A percentile compares a stretch with the other conserved stretches of the same genome.
phyloP scores from a whole-genome alignment of 306 rosid species.

The Elaeagnus macrophylla region DNA sequence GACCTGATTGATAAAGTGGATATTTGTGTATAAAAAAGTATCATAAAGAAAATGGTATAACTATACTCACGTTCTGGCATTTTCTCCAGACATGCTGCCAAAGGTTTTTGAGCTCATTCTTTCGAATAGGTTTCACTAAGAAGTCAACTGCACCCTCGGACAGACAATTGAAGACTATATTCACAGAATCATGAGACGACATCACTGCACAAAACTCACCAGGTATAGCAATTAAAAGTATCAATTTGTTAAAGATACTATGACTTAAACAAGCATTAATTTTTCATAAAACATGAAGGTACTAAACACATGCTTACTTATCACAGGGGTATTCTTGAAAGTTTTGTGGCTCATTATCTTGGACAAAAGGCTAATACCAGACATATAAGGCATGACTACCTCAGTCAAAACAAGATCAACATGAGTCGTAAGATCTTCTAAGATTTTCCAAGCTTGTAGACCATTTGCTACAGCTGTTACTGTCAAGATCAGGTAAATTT shows the following conservation, averaged over 20 bases:
- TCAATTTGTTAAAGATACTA: neutral
- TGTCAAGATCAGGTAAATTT: conserved; percentile 27
- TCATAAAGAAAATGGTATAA: neutral
- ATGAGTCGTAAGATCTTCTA: conserved; percentile 37
- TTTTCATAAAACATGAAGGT: neutral
- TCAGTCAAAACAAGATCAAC: conserved; percentile 55
- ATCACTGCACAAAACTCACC: conserved; percentile 24
- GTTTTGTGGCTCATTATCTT: conserved; percentile 44
- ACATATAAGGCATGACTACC: conserved; percentile 53
- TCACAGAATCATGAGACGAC: conserved; percentile 53
- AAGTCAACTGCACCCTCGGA: conserved; percentile 55
- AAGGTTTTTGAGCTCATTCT: conserved; percentile 58
- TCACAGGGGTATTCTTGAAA: conserved; percentile 50
- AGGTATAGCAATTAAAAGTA: no score
- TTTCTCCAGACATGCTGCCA: conserved; percentile 67
- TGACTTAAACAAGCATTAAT: neutral
- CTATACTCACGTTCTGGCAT: conserved; percentile 47
- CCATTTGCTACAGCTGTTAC: conserved; percentile 54
- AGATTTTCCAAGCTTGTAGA: conserved; percentile 45
- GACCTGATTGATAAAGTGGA: neutral
- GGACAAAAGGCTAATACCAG: conserved; percentile 53
- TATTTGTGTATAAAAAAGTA: conserved; percentile 1
- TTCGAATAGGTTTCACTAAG: conserved; percentile 57
- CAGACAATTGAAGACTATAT: conserved; percentile 46
- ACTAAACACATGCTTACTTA: conserved; percentile 42